phyloP scores from a whole-genome alignment of 306 rosid genomes.

The Argentina anserina region DNA sequence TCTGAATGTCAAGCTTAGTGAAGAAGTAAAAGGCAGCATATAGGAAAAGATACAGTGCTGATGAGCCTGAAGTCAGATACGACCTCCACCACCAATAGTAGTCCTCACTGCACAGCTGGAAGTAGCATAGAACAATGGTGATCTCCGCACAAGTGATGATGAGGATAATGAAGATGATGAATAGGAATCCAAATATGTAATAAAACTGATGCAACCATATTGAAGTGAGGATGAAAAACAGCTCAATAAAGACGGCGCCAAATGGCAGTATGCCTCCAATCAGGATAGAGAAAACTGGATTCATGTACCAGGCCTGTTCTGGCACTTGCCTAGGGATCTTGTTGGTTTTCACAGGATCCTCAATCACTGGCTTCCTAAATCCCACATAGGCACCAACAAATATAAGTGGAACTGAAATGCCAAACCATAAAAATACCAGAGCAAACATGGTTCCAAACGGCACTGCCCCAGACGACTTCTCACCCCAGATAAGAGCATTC shows the following conservation, averaged over 20 bases:
- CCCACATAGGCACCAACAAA: constrained; percentile 73
- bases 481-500: constrained; percentile 89
- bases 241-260: constrained; percentile 92
- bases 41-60: constrained; percentile 82
- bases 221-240: constrained; percentile 91
- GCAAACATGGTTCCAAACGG: constrained; percentile 98
- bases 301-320: constrained; percentile 89
- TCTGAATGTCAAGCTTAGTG: constrained; percentile 82
- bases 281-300: constrained; percentile 54
- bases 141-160: constrained; percentile 91
- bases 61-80: constrained; percentile 85
- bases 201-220: constrained; percentile 93
- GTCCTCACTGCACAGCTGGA: constrained; percentile 96
- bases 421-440: constrained; percentile 84
- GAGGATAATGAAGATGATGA: constrained; percentile 83
- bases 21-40: constrained; percentile 87
- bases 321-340: constrained; percentile 90
- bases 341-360: constrained; percentile 82
- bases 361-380: constrained; percentile 48
- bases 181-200: constrained; percentile 79
- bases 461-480: constrained; percentile 89
- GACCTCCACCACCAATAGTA: constrained; percentile 98
- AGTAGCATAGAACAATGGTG: constrained; percentile 91
- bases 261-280: constrained; percentile 89
- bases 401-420: constrained; percentile 91